Evolutionary conservation across 768 basidiomycete genomes (phyloP).

Genomic region (Tephrocybe sp.): DNA sequence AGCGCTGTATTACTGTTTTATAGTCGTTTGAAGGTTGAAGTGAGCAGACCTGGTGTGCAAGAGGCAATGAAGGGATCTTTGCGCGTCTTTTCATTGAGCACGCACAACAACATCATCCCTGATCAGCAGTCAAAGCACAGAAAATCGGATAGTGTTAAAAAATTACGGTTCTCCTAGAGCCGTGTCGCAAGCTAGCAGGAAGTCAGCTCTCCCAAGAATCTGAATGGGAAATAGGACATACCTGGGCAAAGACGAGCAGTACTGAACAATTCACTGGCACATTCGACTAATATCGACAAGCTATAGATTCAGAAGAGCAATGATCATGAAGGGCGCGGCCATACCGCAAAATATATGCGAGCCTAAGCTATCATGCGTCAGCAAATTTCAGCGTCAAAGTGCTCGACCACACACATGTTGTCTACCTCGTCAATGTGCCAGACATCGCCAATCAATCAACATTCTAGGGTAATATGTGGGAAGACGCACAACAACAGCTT

Average conservation of each 20-base stretch:
- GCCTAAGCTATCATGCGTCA: conserved; percentile 39
- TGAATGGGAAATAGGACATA: conserved; percentile 16
- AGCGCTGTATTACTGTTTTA: conserved; percentile 62
- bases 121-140: background rate
- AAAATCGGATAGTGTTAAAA: background rate
- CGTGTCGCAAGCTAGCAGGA: conserved; percentile 71
- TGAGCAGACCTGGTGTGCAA: conserved; percentile 61
- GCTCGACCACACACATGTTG: conserved; percentile 24
- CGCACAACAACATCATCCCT: conserved; percentile 68
- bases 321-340: conserved; percentile 15
- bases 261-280: conserved; percentile 83
- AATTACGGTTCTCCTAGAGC: conserved; percentile 75
- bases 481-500: conserved; percentile 78
- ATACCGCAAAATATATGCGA: conserved; percentile 86
- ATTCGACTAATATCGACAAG: conserved; percentile 49
- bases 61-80: conserved; percentile 1
- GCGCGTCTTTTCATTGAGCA: conserved; percentile 2
- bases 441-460: background rate
- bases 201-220: background rate
- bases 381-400: background rate
- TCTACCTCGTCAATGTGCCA: conserved; percentile 9
- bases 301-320: background rate
- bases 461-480: background rate
- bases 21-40: conserved; percentile 88
- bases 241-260: conserved; percentile 79